Percentiles rank a stretch among this genome's conserved stretches.
Evolutionary conservation across 2,329 filamentous ascomycete species (phyloP).

Genomic region (Nothomitra cinnamomea): DNA sequence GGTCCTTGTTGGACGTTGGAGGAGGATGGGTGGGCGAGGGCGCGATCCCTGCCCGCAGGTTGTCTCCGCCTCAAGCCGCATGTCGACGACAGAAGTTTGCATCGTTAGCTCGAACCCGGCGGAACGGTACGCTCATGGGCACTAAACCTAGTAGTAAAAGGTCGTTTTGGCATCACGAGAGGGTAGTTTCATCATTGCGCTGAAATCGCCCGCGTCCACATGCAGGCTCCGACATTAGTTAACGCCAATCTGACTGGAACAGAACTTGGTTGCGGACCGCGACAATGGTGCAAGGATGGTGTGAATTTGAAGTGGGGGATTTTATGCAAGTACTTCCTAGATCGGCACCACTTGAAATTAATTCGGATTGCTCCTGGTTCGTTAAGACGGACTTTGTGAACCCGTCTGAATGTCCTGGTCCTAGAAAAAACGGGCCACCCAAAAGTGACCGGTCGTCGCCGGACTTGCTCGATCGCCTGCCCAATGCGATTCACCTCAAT

Average conservation of each 20-base stretch:
- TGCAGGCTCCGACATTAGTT: neutral
- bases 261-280: neutral
- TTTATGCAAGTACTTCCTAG: neutral
- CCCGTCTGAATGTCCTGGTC: neutral
- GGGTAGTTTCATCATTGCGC: neutral
- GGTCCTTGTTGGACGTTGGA: neutral
- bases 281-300: neutral
- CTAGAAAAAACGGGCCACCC: no score
- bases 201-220: neutral
- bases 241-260: no score
- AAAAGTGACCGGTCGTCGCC: no score
- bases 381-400: neutral
- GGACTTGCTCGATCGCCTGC: neutral
- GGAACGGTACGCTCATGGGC: neutral
- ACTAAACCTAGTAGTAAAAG: neutral
- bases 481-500: slow-evolving; percentile 7
- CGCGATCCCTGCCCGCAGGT: neutral
- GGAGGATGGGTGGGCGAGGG: neutral
- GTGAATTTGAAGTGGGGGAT: neutral
- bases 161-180: neutral
- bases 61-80: neutral
- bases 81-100: neutral
- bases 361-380: neutral
- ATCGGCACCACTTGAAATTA: neutral
- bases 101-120: neutral